Evolutionary conservation across 2,329 filamentous ascomycete species (phyloP).

Genomic region (Venturia oleaginea): DNA sequence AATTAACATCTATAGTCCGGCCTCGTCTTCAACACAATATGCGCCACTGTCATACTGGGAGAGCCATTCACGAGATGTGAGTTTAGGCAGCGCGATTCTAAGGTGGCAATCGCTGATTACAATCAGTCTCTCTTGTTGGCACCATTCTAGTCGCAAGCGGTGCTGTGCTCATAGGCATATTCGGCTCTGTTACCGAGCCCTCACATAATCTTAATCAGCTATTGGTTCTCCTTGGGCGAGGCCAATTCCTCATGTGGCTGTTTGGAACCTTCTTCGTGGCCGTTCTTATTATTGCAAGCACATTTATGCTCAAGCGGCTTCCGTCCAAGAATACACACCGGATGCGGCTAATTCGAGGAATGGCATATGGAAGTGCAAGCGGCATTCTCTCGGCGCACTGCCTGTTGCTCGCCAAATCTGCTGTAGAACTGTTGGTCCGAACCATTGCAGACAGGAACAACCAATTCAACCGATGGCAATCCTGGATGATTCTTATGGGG

Average conservation of each 20-base stretch:
- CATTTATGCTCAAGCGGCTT: constrained; percentile 28
- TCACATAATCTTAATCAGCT: constrained; percentile 81
- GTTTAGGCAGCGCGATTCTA: neutral
- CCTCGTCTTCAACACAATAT: constrained; percentile 96
- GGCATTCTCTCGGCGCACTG: constrained; percentile 92
- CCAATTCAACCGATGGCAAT: constrained; percentile 91
- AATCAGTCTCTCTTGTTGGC: constrained; percentile 65
- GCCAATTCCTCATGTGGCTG: constrained; percentile 84
- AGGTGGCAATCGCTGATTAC: constrained; percentile 1
- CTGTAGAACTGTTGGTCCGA: constrained; percentile 83
- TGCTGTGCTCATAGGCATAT: constrained; percentile 85
- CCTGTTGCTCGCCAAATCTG: constrained; percentile 87
- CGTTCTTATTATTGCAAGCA: constrained; percentile 50
- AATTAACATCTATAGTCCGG: constrained; percentile 50
- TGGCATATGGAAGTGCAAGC: constrained; percentile 78
- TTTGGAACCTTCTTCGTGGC: constrained; percentile 67
- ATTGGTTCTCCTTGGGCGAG: constrained; percentile 61
- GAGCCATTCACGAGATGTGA: constrained; percentile 78
- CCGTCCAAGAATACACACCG: constrained; percentile 44
- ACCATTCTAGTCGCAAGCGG: constrained; percentile 81
- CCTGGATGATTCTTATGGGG: constrained; percentile 79
- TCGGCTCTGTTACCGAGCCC: constrained; percentile 87
- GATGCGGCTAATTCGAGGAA: constrained; percentile 67
- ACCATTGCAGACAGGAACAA: constrained; percentile 81
- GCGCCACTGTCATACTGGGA: constrained; percentile 82